Base-by-base conservation (phyloP, 2,329 filamentous ascomycete species). In the Trematosphaeria pertusa region DNA sequence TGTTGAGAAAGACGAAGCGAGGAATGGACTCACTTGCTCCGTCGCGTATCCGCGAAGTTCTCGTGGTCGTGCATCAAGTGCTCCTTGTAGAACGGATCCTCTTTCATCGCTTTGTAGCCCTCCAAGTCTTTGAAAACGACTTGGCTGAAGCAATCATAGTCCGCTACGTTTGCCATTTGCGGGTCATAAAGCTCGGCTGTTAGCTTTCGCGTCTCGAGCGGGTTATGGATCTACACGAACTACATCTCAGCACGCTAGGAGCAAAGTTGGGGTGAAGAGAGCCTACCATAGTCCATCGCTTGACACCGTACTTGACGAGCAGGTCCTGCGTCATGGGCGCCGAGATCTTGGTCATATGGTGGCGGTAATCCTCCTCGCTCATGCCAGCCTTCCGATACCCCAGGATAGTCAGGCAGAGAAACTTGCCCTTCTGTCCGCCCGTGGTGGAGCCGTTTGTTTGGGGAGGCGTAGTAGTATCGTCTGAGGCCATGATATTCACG, bases 101-200 rank as follows among this genome's bases (percentile, higher is more conserved):
- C 44, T 57, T 80, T 79, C 70, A 81, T 77, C 5, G 60, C 53
- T 56, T 75, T 75, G 58, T 76, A 81, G 46, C 78, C 69, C 4
- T 78, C 73, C 1, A 81, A 40, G 31, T 48, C 61, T 45, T 72
- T 50, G 54, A 81, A 80, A 0, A 78, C 65, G 0, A 78, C 74
- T 56, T 80, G 77, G 37, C 73, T 78, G 54, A 80, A 78, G 54
- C 75, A 79, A 59, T 81, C 78, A 46, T 70, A 81, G 48, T 78
- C 74, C 4, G 77, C 76, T 4, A 79, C n/a, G 37, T 79, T 78
- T n/a, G 54, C 46, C 69, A 81, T 75, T 47, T 81, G 77, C 1
- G 59, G 69, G 47, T 80, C 78, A 52, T 67, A 73, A 1, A 80
- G 58, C 39, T 67, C 50, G 9, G 50, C 40, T 44, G 43, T 78